Percentiles rank a stretch among this genome's conserved stretches.
These are phyloP conservation scores for Metschnikowia borealis DNA, from an alignment of 805 yeast species.

Conservation along the genomic window DNA sequence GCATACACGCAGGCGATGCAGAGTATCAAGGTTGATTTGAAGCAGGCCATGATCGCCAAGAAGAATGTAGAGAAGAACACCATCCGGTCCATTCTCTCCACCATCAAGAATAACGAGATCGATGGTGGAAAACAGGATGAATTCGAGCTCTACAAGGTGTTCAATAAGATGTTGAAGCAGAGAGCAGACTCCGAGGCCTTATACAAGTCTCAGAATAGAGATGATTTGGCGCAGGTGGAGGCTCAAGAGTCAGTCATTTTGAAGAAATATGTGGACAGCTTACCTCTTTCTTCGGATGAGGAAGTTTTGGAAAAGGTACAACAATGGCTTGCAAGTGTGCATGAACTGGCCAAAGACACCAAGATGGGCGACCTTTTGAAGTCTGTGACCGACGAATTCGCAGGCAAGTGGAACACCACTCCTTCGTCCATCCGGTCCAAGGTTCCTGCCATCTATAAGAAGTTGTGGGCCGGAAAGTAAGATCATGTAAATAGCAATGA, in stretches of 20 bases:
- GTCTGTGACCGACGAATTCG: slow-evolving; percentile 16
- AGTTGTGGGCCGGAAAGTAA: slow-evolving; percentile 11
- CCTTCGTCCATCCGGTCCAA: slow-evolving; percentile 18
- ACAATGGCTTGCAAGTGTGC: slow-evolving; percentile 19
- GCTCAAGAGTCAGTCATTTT: slow-evolving; percentile 42
- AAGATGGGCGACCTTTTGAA: slow-evolving; percentile 11
- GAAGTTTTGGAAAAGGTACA: slow-evolving; percentile 29
- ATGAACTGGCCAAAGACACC: slow-evolving; percentile 4
- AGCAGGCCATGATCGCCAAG: slow-evolving; percentile 25
- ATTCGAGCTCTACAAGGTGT: slow-evolving; percentile 16
- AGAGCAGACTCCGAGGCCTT: slow-evolving; percentile 48
- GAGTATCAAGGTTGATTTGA: slow-evolving; percentile 20
- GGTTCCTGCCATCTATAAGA: slow-evolving; percentile 18
- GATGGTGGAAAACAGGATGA: slow-evolving; percentile 24
- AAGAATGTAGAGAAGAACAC: slow-evolving; percentile 34
- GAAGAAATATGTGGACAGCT: slow-evolving; percentile 30
- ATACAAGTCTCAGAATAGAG: slow-evolving; percentile 43
- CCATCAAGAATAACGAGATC: slow-evolving; percentile 38
- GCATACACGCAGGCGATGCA: slow-evolving; percentile 29
- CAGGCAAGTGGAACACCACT: slow-evolving; percentile 19
- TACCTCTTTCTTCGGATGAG: slow-evolving; percentile 49
- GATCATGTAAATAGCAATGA: slow-evolving; percentile 1
- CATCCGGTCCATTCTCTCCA: slow-evolving; percentile 39
- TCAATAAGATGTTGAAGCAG: slow-evolving; percentile 42
- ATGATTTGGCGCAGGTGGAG: slow-evolving; percentile 55